Percentiles rank a stretch among this genome's conserved stretches.
These are phyloP conservation scores for Ceratocystiopsis brevicomis DNA, from an alignment of 2,329 filamentous ascomycete species.

Conservation along the genomic window DNA sequence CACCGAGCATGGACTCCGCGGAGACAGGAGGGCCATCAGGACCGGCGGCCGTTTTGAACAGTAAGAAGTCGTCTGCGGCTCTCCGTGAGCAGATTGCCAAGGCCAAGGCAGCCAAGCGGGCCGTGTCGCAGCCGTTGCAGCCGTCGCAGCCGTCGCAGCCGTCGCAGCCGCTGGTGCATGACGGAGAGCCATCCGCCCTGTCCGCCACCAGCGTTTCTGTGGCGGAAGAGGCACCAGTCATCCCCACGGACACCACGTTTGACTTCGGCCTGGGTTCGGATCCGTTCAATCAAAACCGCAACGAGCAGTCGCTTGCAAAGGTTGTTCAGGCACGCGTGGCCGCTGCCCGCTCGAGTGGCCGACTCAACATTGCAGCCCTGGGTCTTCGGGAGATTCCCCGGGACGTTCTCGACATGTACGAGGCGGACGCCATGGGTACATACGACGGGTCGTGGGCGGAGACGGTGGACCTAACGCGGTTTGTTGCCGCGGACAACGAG, in stretches of 20 bases:
- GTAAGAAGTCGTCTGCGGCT: slow-evolving; percentile 54
- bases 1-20: slow-evolving; percentile 17
- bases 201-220: too few species aligned
- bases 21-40: slow-evolving; percentile 12
- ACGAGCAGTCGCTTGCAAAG: slow-evolving; percentile 40
- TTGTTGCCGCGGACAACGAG: slow-evolving; percentile 82
- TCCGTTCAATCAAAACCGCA: slow-evolving; percentile 50
- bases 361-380: slow-evolving; percentile 76
- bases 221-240: slow-evolving; percentile 18
- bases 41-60: slow-evolving; percentile 8
- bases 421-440: slow-evolving; percentile 46
- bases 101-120: slow-evolving; percentile 64
- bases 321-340: slow-evolving; percentile 56
- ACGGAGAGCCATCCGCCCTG: too few species aligned
- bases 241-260: slow-evolving; percentile 30
- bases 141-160: too few species aligned
- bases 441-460: slow-evolving; percentile 67
- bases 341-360: slow-evolving; percentile 55
- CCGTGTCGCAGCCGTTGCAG: slow-evolving; percentile 17
- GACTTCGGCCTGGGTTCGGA: slow-evolving; percentile 42
- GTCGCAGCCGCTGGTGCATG: slow-evolving; percentile 5
- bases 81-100: slow-evolving; percentile 84
- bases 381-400: slow-evolving; percentile 59
- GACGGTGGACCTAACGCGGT: slow-evolving; percentile 65
- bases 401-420: slow-evolving; percentile 83